These are phyloP conservation scores for Cordyceps cateniannulata DNA, from an alignment of 2,329 filamentous ascomycete species.

Conservation along the genomic window DNA sequence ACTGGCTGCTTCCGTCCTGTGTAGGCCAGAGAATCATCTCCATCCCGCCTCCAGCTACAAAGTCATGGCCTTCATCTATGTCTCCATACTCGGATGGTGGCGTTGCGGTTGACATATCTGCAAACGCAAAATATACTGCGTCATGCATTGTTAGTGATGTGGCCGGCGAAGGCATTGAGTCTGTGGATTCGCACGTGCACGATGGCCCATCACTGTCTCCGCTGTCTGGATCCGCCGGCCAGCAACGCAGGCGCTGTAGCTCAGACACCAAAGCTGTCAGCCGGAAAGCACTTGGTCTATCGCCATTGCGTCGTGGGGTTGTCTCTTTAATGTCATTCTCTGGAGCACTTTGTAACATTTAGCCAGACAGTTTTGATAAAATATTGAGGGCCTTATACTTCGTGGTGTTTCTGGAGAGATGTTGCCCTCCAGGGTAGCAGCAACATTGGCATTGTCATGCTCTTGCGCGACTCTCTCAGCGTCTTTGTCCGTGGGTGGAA, in stretches of 20 bases:
- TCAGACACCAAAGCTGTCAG: neutral
- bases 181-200: neutral
- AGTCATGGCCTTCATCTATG: too few relatives aligned
- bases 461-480: neutral
- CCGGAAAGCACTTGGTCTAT: neutral
- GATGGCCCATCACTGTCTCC: neutral
- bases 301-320: neutral
- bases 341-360: neutral
- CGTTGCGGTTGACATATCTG: neutral
- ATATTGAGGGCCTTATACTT: neutral
- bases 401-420: neutral
- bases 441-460: neutral
- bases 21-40: too few relatives aligned
- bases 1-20: too few relatives aligned
- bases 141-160: constrained; percentile 1
- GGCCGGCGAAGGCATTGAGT: neutral
- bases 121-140: neutral
- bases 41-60: too few relatives aligned
- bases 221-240: neutral
- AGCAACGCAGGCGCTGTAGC: neutral
- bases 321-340: neutral
- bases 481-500: neutral
- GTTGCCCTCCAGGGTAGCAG: neutral
- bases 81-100: too few relatives aligned
- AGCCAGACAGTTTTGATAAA: neutral